Conservation (phyloP, 257 asterid genomes). For the Mitragyna speciosa region DNA sequence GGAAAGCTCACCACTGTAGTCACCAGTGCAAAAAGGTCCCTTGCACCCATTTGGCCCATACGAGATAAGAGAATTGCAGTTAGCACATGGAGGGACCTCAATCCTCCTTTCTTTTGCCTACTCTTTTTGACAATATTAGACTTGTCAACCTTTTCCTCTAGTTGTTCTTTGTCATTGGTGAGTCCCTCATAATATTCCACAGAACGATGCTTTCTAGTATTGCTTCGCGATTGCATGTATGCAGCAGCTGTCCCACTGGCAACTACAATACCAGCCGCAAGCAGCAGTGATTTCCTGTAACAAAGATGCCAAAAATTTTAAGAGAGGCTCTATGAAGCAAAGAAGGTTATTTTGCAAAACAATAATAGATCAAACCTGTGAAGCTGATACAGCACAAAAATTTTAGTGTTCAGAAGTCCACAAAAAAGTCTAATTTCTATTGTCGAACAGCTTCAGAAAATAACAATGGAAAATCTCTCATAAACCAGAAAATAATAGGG, state of each 20-base stretch:
- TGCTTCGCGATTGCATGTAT: conserved; percentile 64
- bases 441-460: neutral
- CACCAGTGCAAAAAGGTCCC: conserved; percentile 70
- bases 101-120: conserved; percentile 77
- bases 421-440: neutral
- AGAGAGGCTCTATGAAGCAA: neutral
- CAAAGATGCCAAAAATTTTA: conserved; percentile 1
- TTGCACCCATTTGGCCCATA: conserved; percentile 77
- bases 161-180: conserved; percentile 34
- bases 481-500: neutral
- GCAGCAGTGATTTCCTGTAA: conserved; percentile 74
- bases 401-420: neutral
- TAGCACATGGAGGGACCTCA: conserved; percentile 86
- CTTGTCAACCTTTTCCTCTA: conserved; percentile 44
- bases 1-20: conserved; percentile 77
- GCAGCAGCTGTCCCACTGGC: conserved; percentile 97
- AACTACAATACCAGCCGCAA: conserved; percentile 82
- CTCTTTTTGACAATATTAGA: conserved; percentile 59
- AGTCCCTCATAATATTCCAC: conserved; percentile 49
- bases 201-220: conserved; percentile 37
- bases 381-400: neutral
- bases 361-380: neutral
- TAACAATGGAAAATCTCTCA: neutral
- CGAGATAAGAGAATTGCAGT: conserved; percentile 86
- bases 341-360: neutral